phyloP scores from a whole-genome alignment of 2,329 filamentous ascomycete genomes.

The Plenodomus lindquistii region DNA sequence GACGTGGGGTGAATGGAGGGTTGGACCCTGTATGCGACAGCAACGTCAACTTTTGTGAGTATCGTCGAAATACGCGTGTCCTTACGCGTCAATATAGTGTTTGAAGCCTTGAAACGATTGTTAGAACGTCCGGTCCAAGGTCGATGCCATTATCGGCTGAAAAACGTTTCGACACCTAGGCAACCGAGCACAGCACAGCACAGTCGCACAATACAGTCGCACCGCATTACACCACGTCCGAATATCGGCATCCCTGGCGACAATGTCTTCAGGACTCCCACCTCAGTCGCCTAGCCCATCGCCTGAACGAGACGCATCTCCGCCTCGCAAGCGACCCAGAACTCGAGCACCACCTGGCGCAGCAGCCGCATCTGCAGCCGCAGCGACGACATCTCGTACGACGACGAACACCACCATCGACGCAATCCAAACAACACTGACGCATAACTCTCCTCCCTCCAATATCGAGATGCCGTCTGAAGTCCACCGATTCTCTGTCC shows the following conservation, averaged over 20 bases:
- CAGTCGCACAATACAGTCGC: too few species aligned
- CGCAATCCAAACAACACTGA: too few species aligned
- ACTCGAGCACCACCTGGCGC: constrained; percentile 39
- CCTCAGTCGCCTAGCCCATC: constrained; percentile 7
- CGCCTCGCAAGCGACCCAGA: constrained; percentile 36
- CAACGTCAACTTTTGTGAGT: neutral
- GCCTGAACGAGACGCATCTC: constrained; percentile 9
- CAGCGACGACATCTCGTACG: neutral
- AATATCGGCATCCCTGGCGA: neutral
- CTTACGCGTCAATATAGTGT: constrained; percentile 3
- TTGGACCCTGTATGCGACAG: constrained; percentile 1
- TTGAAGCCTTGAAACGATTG: neutral
- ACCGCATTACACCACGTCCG: neutral
- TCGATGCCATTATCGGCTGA: neutral
- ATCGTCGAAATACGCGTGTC: constrained; percentile 1
- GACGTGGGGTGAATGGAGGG: constrained; percentile 14
- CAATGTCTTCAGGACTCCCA: constrained; percentile 2
- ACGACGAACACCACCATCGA: neutral
- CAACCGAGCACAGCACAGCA: neutral
- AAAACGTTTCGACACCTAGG: neutral
- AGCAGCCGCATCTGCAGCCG: constrained; percentile 8
- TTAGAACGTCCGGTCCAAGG: neutral
- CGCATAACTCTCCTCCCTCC: neutral
- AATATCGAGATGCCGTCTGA: neutral
- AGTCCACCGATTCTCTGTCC: constrained; percentile 30